Percentiles rank a stretch among this genome's conserved stretches.
phyloP scores from a whole-genome alignment of 2,329 filamentous ascomycete species.

The Colletotrichum sidae region DNA sequence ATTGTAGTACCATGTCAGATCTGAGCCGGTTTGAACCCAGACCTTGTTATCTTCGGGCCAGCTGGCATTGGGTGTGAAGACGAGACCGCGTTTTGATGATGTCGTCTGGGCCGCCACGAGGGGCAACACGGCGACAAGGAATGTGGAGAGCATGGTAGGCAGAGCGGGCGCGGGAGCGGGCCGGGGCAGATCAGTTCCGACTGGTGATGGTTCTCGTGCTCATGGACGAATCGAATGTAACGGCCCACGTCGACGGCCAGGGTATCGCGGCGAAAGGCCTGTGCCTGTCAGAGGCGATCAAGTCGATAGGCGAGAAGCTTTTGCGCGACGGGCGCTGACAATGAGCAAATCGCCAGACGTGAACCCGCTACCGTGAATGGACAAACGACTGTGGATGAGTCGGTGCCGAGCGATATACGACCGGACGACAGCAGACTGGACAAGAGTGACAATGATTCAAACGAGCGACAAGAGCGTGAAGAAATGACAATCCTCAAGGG shows the following conservation, averaged over 20 bases:
- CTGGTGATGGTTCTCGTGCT: too few species aligned
- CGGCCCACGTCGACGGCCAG: too few species aligned
- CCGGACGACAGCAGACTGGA: background rate
- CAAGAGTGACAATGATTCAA: background rate
- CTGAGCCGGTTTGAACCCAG: conserved; percentile 68
- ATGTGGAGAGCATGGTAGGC: conserved; percentile 33
- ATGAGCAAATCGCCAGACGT: too few species aligned
- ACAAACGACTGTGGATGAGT: background rate
- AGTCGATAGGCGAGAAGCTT: too few species aligned
- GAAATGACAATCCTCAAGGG: background rate
- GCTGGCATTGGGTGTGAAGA: conserved; percentile 70
- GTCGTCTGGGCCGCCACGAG: conserved; percentile 46
- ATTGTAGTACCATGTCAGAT: conserved; percentile 89
- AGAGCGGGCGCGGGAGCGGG: conserved; percentile 17
- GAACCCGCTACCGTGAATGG: too few species aligned
- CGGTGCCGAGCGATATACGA: background rate
- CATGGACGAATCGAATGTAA: background rate
- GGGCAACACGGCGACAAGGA: conserved; percentile 39
- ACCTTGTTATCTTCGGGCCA: conserved; percentile 72
- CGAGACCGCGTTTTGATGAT: conserved; percentile 77
- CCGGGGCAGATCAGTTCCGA: conserved; percentile 8
- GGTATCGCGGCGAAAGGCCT: too few species aligned
- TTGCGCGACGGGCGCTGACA: too few species aligned
- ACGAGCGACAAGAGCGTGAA: conserved; percentile 15
- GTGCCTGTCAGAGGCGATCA: background rate